Percentiles rank a stretch among this genome's conserved stretches.
These are phyloP conservation scores for Irpex sp. DNA, from an alignment of 1,284 basidiomycete genomes.

Conservation along the genomic window DNA sequence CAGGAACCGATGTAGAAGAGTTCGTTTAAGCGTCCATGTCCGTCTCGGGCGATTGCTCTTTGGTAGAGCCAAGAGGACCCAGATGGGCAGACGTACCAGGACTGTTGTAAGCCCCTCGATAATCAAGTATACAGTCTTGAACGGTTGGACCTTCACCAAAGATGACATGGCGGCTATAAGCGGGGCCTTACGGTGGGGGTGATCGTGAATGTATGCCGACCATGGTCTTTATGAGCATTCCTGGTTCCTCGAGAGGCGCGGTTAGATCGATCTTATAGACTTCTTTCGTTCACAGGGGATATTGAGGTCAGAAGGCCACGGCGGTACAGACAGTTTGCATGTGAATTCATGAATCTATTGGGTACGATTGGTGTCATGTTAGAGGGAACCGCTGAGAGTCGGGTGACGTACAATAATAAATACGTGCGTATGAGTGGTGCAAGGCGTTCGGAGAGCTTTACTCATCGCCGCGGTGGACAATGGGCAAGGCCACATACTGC, in stretches of 20 bases:
- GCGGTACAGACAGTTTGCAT: too few species aligned
- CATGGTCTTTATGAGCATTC: background rate
- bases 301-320: background rate
- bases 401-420: background rate
- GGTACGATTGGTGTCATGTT: background rate
- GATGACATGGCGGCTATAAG: background rate
- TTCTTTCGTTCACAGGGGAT: background rate
- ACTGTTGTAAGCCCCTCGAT: background rate
- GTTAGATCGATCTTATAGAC: background rate
- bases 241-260: background rate
- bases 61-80: background rate
- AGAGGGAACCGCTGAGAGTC: background rate
- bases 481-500: background rate
- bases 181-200: background rate
- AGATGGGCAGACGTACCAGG: background rate
- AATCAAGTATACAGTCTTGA: background rate
- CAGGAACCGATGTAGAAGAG: background rate
- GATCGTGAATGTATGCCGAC: background rate
- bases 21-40: conserved; percentile 1
- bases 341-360: background rate
- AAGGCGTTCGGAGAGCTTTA: background rate
- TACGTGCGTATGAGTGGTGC: background rate
- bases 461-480: background rate
- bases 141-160: background rate
- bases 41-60: background rate